Base-by-base conservation (phyloP, 2,329 filamentous ascomycete species). In the Aurifilum marmelostoma region DNA sequence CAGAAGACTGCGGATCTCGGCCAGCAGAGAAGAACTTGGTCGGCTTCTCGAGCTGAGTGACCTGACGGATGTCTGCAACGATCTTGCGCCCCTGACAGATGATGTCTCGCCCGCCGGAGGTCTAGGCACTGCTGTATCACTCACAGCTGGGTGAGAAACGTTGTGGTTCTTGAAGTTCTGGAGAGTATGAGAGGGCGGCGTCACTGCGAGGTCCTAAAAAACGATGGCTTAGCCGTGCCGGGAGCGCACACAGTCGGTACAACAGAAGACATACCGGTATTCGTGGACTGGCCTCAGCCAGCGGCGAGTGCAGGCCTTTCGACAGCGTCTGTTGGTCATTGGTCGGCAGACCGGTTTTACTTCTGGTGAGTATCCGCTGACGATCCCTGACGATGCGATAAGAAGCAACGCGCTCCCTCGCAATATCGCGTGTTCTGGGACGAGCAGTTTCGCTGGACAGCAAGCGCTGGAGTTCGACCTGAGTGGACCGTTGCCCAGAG, bases 31-130 rank as follows among this genome's bases (percentile, higher is more conserved):
- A 18, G 59, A 62, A 14, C 59, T 62, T n/a, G 59, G 59, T 14
- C 59, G 59, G 59, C 59, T 62, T 8, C 59, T 39, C 21, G 37
- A 62, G 59, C 59, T 62, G n/a, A 62, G 59, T 8, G 59, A 62
- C n/a, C 59, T 39, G 37, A 43, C 24, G 7, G 59, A 62, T 29
- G 59, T 24, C 41, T 62, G 37, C 6, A 43, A 24, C 2, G 43
- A 12, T 14, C 37, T 62, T 18, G 37, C 9, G 18, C 56, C 59
- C 59, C 6, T 62, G 37, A 37, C 37, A 8, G 37, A 62, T 3
- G 59, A 27, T 34, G 37, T 39, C 24, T 62, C 59, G 37, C n/a
- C n/a, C 7, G 12, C n/a, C 37, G 37, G 37, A n/a, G 37, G 9
- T 29, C 24, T 14, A 16, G 0, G 34, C 9, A 24, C 14, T 41